Conservation (phyloP, 140 eudicot genomes). For the Oenanthe javanica region DNA sequence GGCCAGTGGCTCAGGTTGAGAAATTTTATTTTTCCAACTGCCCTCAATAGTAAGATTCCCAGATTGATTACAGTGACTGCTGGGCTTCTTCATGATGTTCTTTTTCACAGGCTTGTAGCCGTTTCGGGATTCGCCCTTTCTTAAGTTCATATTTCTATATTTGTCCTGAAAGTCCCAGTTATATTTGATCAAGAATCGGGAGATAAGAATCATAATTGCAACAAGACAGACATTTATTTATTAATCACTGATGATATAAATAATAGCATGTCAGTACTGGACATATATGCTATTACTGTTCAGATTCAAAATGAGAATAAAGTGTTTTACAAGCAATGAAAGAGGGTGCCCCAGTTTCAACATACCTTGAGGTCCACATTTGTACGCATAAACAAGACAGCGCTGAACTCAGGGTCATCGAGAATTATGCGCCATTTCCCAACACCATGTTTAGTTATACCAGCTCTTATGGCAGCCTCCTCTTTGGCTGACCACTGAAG, state of each 20-base stretch:
- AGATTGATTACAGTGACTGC: constrained; percentile 24
- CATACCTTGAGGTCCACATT: constrained; percentile 83
- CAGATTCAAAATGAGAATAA: neutral
- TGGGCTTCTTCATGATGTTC: constrained; percentile 16
- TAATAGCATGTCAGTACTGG: neutral
- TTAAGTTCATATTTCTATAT: constrained; percentile 62
- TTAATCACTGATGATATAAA: neutral
- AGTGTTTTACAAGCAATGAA: neutral
- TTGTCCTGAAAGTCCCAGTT: constrained; percentile 51
- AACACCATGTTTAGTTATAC: constrained; percentile 57
- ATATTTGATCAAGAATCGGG: neutral
- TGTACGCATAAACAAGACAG: constrained; percentile 56
- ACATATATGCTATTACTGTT: neutral
- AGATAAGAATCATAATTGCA: neutral
- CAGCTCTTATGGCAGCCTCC: constrained; percentile 86
- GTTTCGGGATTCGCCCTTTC: constrained; percentile 61
- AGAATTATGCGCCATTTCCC: constrained; percentile 84
- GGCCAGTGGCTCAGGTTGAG: constrained; percentile 24
- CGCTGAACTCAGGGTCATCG: constrained; percentile 54
- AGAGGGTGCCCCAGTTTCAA: neutral
- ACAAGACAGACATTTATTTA: neutral
- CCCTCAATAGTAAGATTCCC: constrained; percentile 1
- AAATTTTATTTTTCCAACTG: constrained; percentile 21
- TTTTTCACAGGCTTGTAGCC: constrained; percentile 31
- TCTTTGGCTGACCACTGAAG: constrained; percentile 80